Percentiles rank a stretch among this genome's conserved stretches.
phyloP scores from a whole-genome alignment of 345 rosid species.

The Eucalyptus victrix region DNA sequence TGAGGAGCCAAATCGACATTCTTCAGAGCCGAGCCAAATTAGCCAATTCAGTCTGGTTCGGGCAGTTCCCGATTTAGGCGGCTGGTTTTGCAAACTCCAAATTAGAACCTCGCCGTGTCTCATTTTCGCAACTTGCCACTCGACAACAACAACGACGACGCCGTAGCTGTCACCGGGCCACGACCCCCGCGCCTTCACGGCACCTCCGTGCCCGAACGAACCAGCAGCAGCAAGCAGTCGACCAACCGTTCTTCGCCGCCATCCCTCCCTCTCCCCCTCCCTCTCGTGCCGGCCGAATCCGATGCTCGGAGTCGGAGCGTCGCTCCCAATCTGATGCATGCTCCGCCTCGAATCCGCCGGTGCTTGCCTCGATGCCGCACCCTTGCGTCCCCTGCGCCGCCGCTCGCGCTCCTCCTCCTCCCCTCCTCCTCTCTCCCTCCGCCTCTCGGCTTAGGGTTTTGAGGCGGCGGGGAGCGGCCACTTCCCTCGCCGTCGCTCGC shows the following conservation, averaged over 20 bases:
- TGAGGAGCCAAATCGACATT: fast-evolving
- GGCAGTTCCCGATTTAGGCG: too few relatives aligned
- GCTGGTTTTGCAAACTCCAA: too few relatives aligned
- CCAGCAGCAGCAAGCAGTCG: not conserved
- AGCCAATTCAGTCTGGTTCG: fast-evolving
- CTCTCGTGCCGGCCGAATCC: not conserved
- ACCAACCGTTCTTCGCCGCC: not conserved
- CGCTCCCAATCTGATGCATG: not conserved
- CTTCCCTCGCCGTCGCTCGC: not conserved
- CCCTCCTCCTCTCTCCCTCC: not conserved
- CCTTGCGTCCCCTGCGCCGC: not conserved
- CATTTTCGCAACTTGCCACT: not conserved
- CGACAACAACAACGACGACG: not conserved
- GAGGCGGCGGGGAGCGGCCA: not conserved
- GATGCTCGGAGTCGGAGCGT: not conserved
- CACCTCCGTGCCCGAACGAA: not conserved
- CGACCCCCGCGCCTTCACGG: not conserved
- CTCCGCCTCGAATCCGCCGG: not conserved
- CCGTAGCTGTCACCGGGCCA: not conserved
- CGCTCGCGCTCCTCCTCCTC: not conserved
- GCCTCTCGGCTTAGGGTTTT: not conserved
- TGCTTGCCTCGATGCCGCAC: slow-evolving; percentile 3
- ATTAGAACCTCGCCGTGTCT: not conserved
- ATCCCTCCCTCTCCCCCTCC: not conserved
- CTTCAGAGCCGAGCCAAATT: fast-evolving